A percentile compares a stretch with the other conserved stretches of the same genome.
Conservation (phyloP, 805 yeast species). For the Wickerhamiella hasegawae region DNA sequence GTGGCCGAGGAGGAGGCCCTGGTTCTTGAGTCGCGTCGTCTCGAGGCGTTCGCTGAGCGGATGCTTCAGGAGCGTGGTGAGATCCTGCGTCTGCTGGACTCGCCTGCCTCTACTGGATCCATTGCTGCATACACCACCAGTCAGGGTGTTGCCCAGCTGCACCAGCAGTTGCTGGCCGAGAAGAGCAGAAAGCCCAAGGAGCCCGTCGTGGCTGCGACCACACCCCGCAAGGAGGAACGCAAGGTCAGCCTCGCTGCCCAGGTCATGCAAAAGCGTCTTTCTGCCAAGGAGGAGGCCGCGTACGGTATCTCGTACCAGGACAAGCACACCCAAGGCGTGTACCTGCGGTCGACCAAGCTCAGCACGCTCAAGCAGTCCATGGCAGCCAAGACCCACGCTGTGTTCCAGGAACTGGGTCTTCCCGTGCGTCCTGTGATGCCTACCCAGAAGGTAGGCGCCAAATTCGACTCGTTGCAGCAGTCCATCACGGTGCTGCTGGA, state of each 20-base stretch:
- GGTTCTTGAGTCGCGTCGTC: conserved; percentile 80
- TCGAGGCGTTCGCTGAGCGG: conserved; percentile 83
- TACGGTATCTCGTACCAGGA: conserved; percentile 69
- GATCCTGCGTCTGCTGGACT: conserved; percentile 61
- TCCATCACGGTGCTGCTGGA: conserved; percentile 61
- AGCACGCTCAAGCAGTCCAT: conserved; percentile 65
- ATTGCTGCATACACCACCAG: conserved; percentile 66
- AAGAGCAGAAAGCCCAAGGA: conserved; percentile 27
- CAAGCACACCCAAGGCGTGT: conserved; percentile 51
- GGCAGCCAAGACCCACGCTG: conserved; percentile 42
- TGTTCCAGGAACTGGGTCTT: conserved; percentile 63
- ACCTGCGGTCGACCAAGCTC: conserved; percentile 61
- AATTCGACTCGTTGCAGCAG: conserved; percentile 60
- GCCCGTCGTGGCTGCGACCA: neutral
- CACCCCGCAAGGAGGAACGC: conserved; percentile 4
- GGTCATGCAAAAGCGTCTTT: conserved; percentile 36
- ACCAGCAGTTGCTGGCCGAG: conserved; percentile 60
- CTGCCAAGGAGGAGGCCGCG: conserved; percentile 65
- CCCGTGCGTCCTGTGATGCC: conserved; percentile 80
- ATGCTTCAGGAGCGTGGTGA: conserved; percentile 72
- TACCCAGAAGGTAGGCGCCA: conserved; percentile 57
- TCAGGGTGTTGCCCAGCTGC: conserved; percentile 77
- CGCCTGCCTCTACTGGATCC: conserved; percentile 58
- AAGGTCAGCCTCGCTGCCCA: conserved; percentile 15
- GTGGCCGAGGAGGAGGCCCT: conserved; percentile 95